Evolutionary conservation across 1,139 yeast genomes (phyloP), one percentile per base, ranked within the genome.

Genomic region (Yamadazyma oceani): DNA sequence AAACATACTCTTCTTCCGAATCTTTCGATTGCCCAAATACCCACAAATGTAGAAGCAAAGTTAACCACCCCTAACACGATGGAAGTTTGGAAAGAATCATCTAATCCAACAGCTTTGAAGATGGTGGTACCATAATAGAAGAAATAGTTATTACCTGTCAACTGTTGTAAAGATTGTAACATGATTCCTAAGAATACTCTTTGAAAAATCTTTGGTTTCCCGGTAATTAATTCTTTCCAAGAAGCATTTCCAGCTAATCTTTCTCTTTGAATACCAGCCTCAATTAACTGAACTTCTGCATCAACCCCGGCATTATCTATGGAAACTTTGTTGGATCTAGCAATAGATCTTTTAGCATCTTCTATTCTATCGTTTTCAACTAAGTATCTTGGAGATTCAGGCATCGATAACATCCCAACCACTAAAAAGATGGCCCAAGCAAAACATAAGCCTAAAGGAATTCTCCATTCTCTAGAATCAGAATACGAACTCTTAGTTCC

Each of bases 71-170:
- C 94, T 38, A 86, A 70, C 45, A 85, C 73, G 50, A 87, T 84
- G 21, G 92, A 75, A 12, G 94, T 83, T 60, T 82, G 74, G 64
- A 81, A 86, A 28, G 95, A 78, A 60, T 83, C 89, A 39, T 64
- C 49, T 59, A 85, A 64, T 53, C 94, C 94, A 49, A 85, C 86
- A 49, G 92, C 82, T 54, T 77, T 63, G 85, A 85, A 85, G 51
- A 85, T 75, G 39, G 85, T 77, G 38, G 92, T 84, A 56, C 89
- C 89, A 51, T 84, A 85, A 70, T 84, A 85, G 73, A 85, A 84
- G 69, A 85, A 83, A 62, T 83, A 85, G 67, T 85, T 85, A 60
- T 80, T 76, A 73, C 94, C 95, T 41, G 88, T 80, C 49, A 85
- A 73, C 64, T 85, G 94, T 47, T 64, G 46, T 25, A 43, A 40